Conservation (phyloP, 306 rosid genomes). For the Cucurbita ficifolia region DNA sequence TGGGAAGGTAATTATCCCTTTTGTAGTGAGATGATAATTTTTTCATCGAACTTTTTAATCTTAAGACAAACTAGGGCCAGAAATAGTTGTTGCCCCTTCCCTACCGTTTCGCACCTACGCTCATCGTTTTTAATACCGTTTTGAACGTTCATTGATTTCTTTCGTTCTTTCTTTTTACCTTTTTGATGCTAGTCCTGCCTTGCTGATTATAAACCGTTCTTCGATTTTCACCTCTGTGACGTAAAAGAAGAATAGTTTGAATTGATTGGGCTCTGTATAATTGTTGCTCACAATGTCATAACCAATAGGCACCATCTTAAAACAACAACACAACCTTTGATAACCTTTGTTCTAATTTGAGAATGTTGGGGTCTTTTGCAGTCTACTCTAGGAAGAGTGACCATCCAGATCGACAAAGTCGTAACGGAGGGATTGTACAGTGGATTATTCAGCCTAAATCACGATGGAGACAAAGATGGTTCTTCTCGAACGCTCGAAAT, state of each 20-base stretch:
- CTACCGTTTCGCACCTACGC: too few relatives aligned
- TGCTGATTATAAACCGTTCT: not conserved
- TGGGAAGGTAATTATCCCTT: constrained; percentile 57
- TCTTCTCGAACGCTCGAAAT: constrained; percentile 83
- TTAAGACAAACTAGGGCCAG: too few relatives aligned
- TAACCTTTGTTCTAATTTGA: not conserved
- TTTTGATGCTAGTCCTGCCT: not conserved
- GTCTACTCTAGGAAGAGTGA: constrained; percentile 86
- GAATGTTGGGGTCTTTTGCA: constrained; percentile 17
- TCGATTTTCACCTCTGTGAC: not conserved
- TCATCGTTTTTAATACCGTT: not conserved
- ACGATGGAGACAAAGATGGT: constrained; percentile 81
- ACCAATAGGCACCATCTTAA: not conserved
- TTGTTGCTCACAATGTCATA: not conserved
- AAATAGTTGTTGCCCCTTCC: too few relatives aligned
- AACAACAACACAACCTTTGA: not conserved
- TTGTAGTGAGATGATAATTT: not conserved
- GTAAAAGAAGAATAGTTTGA: not conserved
- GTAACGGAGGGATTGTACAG: constrained; percentile 90
- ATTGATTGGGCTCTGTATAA: not conserved
- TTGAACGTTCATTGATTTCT: too few relatives aligned
- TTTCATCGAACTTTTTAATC: too few relatives aligned
- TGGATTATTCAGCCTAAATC: constrained; percentile 88
- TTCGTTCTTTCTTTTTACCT: not conserved
- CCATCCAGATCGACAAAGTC: constrained; percentile 93